phyloP scores from a whole-genome alignment of 257 asterid genomes.

The Coffea canephora region DNA sequence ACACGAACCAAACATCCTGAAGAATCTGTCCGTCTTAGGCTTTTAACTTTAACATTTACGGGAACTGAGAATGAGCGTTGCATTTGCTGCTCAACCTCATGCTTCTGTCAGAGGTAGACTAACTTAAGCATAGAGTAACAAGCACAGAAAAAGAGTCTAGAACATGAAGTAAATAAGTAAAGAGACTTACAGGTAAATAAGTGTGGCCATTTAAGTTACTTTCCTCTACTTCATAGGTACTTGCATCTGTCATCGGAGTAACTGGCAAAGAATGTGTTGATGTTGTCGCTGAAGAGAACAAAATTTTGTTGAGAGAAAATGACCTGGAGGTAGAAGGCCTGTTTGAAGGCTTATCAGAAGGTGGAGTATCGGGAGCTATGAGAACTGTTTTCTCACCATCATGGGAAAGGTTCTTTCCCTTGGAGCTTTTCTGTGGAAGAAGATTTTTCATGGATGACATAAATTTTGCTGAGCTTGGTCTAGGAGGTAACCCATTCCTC shows the following conservation, averaged over 20 bases:
- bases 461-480: constrained; percentile 75
- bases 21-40: constrained; percentile 71
- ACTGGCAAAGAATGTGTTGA: constrained; percentile 68
- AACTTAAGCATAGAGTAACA: constrained; percentile 12
- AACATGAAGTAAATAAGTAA: constrained; percentile 7
- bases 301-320: constrained; percentile 73
- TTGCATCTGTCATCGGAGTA: constrained; percentile 62
- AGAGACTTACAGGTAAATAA: constrained; percentile 45
- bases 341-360: constrained; percentile 72
- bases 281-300: constrained; percentile 67
- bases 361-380: constrained; percentile 59
- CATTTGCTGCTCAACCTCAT: constrained; percentile 54
- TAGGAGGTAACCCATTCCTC: constrained; percentile 81
- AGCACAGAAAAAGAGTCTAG: background rate
- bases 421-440: constrained; percentile 78
- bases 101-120: constrained; percentile 41
- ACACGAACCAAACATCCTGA: constrained; percentile 81
- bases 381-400: constrained; percentile 79
- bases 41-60: constrained; percentile 61
- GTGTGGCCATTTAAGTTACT: constrained; percentile 38
- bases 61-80: constrained; percentile 91
- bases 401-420: constrained; percentile 49
- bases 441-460: constrained; percentile 72
- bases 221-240: constrained; percentile 38
- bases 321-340: constrained; percentile 93